Evolutionary conservation across 805 yeast species (phyloP).

Genomic region (Sporopachydermia quercuum): DNA sequence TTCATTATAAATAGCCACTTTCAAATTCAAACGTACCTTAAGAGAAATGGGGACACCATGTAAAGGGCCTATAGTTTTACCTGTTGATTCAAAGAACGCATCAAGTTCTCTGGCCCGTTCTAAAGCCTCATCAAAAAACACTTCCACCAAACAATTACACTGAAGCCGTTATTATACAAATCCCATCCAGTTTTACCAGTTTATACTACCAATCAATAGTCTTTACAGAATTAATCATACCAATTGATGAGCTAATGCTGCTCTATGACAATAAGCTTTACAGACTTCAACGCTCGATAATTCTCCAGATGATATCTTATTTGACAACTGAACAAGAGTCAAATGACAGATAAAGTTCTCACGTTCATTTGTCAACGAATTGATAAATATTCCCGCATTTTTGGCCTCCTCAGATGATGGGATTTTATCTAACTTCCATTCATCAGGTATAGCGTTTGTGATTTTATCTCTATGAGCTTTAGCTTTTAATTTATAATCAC

Average conservation of each 20-base stretch:
- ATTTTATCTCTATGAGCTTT: neutral
- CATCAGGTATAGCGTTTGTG: neutral
- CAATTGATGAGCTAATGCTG: slow-evolving; percentile 44
- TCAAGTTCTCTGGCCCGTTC: slow-evolving; percentile 41
- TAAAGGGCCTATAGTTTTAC: slow-evolving; percentile 41
- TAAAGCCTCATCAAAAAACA: slow-evolving; percentile 44
- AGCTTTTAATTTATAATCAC: neutral
- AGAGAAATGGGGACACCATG: slow-evolving; percentile 56
- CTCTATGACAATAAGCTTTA: slow-evolving; percentile 41
- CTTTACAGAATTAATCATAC: neutral
- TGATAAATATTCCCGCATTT: neutral
- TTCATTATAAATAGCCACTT: too few species aligned
- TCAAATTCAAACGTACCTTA: slow-evolving; percentile 26
- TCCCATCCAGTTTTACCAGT: neutral
- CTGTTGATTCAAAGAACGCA: slow-evolving; percentile 28
- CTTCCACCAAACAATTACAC: slow-evolving; percentile 18
- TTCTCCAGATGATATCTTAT: slow-evolving; percentile 14
- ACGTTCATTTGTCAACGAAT: slow-evolving; percentile 2
- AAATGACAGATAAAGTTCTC: slow-evolving; percentile 14
- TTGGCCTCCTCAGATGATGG: neutral
- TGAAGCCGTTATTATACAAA: slow-evolving; percentile 23
- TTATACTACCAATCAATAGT: too few species aligned
- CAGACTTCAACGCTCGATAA: slow-evolving; percentile 31
- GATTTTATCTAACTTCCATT: neutral
- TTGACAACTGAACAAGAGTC: slow-evolving; percentile 12